Evolutionary conservation across 225 moss, liverwort and hornwort species (phyloP), one percentile per base, ranked within the genome.

Genomic region (Sphagnum contortum): DNA sequence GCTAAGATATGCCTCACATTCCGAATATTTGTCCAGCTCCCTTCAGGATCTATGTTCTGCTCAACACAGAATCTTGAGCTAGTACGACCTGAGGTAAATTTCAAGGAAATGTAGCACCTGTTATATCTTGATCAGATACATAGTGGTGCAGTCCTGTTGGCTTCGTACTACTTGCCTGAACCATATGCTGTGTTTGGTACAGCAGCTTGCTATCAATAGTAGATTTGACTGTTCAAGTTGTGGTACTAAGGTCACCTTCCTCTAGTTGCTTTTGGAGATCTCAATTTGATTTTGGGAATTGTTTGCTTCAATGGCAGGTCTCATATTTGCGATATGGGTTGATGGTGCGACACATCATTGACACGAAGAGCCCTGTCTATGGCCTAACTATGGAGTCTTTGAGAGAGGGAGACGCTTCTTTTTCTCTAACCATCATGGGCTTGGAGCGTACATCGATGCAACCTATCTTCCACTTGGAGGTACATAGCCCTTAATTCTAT

Each of bases 1-100:
- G 98, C 93, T n/a, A 98, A 98, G 71, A 93, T 98, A 54, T 93
- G 93, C 75, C 82, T 98, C 61, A 98, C 90, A 57, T 98, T 98
- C 70, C 85, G 98, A 66, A 93, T 98, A 47, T 98, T 98, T 65
- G 84, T 91, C 76, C 93, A 88, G 89, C 87, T 98, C 46, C 98
- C 93, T n/a, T 87, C 98, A 10, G 98, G 98, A 29, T 91, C 98
- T 63, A 91, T 93, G 98, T 98, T 98, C 52, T 98, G 98, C 70
- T 87, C 98, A 69, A 93, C 98, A 47, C 93, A 92, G 57, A 90
- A 98, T 65, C 79, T 98, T 65, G 83, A 89, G 62, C 98, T 98
- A 64, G 87, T 98, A 71, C 87, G 98, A 66, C 86, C 98, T 47
- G 98, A 98, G 87, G 96, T 85, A 70, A 3, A 11, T 57, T 50